Percentiles rank a stretch among this genome's conserved stretches.
Evolutionary conservation across 768 basidiomycete species (phyloP).

Genomic region (Royoungia palumana): DNA sequence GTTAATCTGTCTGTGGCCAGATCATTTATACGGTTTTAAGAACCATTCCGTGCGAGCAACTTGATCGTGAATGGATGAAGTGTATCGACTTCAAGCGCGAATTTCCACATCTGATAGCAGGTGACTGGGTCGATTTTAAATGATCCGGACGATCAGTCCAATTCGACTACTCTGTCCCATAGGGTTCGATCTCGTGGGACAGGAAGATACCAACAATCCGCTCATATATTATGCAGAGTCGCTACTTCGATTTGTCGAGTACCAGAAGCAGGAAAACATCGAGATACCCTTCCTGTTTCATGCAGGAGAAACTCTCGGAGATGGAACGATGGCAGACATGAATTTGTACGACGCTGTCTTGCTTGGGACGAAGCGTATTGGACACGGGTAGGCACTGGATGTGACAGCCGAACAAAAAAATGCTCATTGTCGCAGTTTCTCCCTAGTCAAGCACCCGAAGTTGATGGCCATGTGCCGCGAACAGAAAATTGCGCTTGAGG

Average conservation of each 20-base stretch:
- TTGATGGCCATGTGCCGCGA: conserved; percentile 44
- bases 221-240: conserved; percentile 39
- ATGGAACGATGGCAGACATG: conserved; percentile 42
- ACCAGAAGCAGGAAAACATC: conserved; percentile 22
- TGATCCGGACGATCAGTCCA: too few species aligned
- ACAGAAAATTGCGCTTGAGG: conserved; percentile 40
- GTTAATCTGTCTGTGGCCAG: conserved; percentile 19
- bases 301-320: conserved; percentile 48
- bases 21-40: conserved; percentile 44
- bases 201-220: conserved; percentile 40
- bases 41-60: conserved; percentile 32
- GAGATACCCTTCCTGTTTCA: conserved; percentile 47
- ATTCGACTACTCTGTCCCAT: not conserved
- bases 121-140: conserved; percentile 15
- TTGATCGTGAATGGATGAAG: conserved; percentile 43
- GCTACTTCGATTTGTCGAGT: conserved; percentile 37
- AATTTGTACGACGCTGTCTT: conserved; percentile 49
- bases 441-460: conserved; percentile 44
- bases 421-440: conserved; percentile 31
- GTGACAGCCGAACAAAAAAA: not conserved
- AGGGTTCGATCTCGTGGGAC: conserved; percentile 51
- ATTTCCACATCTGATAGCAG: conserved; percentile 45
- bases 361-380: conserved; percentile 49
- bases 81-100: conserved; percentile 43
- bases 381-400: conserved; percentile 39